Evolutionary conservation across 1,139 yeast genomes (phyloP), one percentile per base, ranked within the genome.

Genomic region (Eremothecium cymbalariae): DNA sequence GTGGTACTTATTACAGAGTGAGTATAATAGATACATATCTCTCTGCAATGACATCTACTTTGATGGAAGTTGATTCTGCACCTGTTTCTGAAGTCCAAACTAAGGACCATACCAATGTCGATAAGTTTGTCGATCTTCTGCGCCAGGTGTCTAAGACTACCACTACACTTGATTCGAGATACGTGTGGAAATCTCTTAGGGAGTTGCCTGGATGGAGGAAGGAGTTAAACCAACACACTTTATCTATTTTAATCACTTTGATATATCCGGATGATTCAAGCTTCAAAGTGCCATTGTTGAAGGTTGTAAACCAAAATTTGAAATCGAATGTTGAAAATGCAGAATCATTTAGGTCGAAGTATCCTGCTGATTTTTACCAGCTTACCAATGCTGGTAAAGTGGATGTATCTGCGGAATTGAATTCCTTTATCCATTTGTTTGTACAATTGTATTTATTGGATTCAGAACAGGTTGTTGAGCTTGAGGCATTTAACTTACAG

Each of bases 151-250:
- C 59, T n/a, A 80, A 80, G 57, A 85, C 95, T 1, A 83, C 85
- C 4, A 60, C 74, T 34, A 75, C 77, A 39, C 77, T 77, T 53
- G 98, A 90, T 60, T 84, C 94, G 46, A 75, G 96, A 46, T 84
- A 80, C 60, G 75, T 90, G 33, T 72, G 93, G 59, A 82, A 82
- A 54, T 90, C 85, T 12, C 70, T 90, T 46, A 77, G 95, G 47
- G 94, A 85, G 41, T 67, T 88, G 47, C 84, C 93, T 6, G 67
- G 76, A 3, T 65, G 88, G 44, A 75, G 97, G 62, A 72, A 77
- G 40, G 68, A 72, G 31, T 62, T 86, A 42, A 70, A 67, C 33
- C 67, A 67, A 12, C 69, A 66, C 4, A 68, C 74, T 6, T 65
- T 90, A 40, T 61, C 74, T 4, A 57, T 64, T 12, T 64, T 82